These are phyloP conservation scores for Lodderomyces beijingensis DNA, from an alignment of 1,139 yeast species.

Conservation along the genomic window DNA sequence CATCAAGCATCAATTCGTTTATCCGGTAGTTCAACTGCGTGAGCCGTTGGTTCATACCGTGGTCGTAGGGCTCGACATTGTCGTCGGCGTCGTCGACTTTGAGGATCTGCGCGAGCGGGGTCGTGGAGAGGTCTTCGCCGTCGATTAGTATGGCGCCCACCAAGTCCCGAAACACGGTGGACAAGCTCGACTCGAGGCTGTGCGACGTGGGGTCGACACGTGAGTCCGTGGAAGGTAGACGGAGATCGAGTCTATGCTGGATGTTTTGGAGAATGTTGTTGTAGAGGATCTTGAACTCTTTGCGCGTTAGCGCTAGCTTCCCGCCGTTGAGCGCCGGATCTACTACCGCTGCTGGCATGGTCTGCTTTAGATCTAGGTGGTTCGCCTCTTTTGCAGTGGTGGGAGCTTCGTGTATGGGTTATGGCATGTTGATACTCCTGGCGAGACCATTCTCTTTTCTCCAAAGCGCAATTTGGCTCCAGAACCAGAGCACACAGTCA, in stretches of 20 bases:
- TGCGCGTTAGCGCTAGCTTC: constrained; percentile 21
- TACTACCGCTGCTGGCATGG: too few relatives aligned
- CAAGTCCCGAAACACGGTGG: constrained; percentile 50
- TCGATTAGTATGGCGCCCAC: constrained; percentile 49
- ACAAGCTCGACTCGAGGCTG: constrained; percentile 40
- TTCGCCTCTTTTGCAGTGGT: too few relatives aligned
- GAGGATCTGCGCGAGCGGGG: constrained; percentile 21
- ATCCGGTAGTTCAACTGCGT: constrained; percentile 50
- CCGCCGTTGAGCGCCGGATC: too few relatives aligned
- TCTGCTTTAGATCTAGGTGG: too few relatives aligned
- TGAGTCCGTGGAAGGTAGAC: constrained; percentile 47
- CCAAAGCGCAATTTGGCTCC: too few relatives aligned
- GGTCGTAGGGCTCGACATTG: constrained; percentile 60
- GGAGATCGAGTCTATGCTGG: constrained; percentile 40
- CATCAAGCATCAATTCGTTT: constrained; percentile 53
- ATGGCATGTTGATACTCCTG: too few relatives aligned
- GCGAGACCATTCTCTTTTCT: too few relatives aligned
- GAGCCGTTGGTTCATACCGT: constrained; percentile 50
- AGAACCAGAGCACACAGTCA: too few relatives aligned
- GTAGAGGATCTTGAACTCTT: constrained; percentile 49
- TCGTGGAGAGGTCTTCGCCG: constrained; percentile 24
- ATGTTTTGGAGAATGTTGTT: constrained; percentile 36
- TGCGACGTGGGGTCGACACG: constrained; percentile 40
- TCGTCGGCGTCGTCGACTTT: constrained; percentile 28
- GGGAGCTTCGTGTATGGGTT: too few relatives aligned